These are phyloP conservation scores for Dionaea muscipula DNA, from an alignment of 179 eudicot species.

Conservation along the genomic window DNA sequence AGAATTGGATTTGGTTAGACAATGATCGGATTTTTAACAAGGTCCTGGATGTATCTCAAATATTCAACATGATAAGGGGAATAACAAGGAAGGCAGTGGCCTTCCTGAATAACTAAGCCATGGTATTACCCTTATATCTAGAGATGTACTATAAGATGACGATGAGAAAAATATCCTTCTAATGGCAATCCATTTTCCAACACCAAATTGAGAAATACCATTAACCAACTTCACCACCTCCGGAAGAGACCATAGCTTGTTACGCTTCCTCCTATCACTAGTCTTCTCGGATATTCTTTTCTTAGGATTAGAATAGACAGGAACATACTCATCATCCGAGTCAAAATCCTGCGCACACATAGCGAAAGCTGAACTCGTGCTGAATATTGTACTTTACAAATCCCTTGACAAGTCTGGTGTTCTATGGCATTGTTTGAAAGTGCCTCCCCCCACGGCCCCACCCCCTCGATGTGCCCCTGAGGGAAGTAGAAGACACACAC, in stretches of 20 bases:
- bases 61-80: too few species aligned
- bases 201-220: constrained; percentile 29
- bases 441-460: too few species aligned
- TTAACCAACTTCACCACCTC: constrained; percentile 32
- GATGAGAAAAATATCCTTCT: constrained; percentile 16
- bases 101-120: neutral
- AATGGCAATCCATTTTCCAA: constrained; percentile 32
- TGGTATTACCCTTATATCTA: constrained; percentile 28
- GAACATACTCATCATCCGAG: constrained; percentile 16
- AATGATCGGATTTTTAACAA: too few species aligned
- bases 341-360: constrained; percentile 10
- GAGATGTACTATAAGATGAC: constrained; percentile 24
- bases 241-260: constrained; percentile 22
- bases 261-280: constrained; percentile 20
- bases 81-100: too few species aligned
- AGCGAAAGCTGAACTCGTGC: neutral
- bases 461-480: too few species aligned
- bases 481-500: too few species aligned
- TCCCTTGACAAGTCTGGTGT: too few species aligned
- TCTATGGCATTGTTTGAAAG: too few species aligned
- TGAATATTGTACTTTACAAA: too few species aligned
- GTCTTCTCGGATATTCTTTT: constrained; percentile 2
- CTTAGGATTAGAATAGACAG: neutral
- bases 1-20: too few species aligned
- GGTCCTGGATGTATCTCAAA: too few species aligned